These are phyloP conservation scores for Trichocladium antarcticum DNA, from an alignment of 495 filamentous ascomycete genomes.

Conservation along the genomic window DNA sequence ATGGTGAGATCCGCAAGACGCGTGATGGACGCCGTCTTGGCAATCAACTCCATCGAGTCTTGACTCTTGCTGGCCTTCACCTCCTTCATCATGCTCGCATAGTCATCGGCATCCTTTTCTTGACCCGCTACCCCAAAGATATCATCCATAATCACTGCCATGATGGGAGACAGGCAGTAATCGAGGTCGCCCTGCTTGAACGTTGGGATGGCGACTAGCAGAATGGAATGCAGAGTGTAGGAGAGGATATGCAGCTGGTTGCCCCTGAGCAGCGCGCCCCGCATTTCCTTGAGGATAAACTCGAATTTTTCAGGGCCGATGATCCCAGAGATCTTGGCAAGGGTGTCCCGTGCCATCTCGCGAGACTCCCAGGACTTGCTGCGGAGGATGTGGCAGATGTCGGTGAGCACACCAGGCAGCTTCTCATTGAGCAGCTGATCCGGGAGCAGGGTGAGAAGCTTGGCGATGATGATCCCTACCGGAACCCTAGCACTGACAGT, in stretches of 20 bases:
- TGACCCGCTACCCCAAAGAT: slow-evolving; percentile 92
- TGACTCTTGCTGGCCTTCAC: slow-evolving; percentile 95
- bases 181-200: slow-evolving; percentile 78
- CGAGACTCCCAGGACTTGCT: slow-evolving; percentile 80
- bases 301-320: slow-evolving; percentile 73
- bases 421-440: slow-evolving; percentile 55
- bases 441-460: slow-evolving; percentile 71
- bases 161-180: slow-evolving; percentile 69
- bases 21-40: slow-evolving; percentile 61
- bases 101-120: slow-evolving; percentile 95
- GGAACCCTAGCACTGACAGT: slow-evolving; percentile 85
- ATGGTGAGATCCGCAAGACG: slow-evolving; percentile 62
- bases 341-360: slow-evolving; percentile 79
- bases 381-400: slow-evolving; percentile 84
- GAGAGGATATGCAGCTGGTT: slow-evolving; percentile 94
- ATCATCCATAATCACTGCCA: slow-evolving; percentile 88
- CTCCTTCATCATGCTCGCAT: slow-evolving; percentile 91
- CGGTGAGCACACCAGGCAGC: slow-evolving; percentile 72
- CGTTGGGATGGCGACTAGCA: slow-evolving; percentile 60
- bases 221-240: slow-evolving; percentile 85
- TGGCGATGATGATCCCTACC: slow-evolving; percentile 74
- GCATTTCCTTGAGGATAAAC: slow-evolving; percentile 87
- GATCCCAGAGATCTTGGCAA: slow-evolving; percentile 67
- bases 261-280: slow-evolving; percentile 65
- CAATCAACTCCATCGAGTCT: slow-evolving; percentile 91